These are phyloP conservation scores for Nemophila menziesii DNA, from an alignment of 257 asterid genomes.

Conservation along the genomic window DNA sequence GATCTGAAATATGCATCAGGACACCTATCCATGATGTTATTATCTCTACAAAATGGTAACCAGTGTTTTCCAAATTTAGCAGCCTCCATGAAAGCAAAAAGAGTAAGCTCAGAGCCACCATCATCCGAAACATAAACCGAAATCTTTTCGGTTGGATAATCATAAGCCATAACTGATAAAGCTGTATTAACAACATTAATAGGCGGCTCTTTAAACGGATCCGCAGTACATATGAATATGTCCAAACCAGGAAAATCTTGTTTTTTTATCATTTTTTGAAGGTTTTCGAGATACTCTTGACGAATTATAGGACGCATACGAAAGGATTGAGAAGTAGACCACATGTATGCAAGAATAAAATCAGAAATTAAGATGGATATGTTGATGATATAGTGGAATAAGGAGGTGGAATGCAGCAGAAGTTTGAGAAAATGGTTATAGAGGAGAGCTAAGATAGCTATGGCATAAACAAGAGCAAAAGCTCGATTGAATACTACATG, in stretches of 20 bases:
- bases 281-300: slow-evolving; percentile 26
- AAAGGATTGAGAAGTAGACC: slow-evolving; percentile 41
- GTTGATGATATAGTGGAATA: slow-evolving; percentile 18
- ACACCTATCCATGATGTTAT: slow-evolving; percentile 33
- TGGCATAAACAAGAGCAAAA: slow-evolving; percentile 38
- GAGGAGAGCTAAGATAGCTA: slow-evolving; percentile 31
- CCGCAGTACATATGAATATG: slow-evolving; percentile 72
- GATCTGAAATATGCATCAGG: slow-evolving; percentile 49
- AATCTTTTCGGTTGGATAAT: slow-evolving; percentile 54
- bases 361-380: slow-evolving; percentile 39
- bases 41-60: slow-evolving; percentile 62
- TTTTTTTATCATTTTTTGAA: slow-evolving; percentile 8
- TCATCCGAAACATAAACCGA: slow-evolving; percentile 71
- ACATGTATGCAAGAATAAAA: slow-evolving; percentile 47
- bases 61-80: slow-evolving; percentile 48
- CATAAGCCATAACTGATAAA: slow-evolving; percentile 64
- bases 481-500: slow-evolving; percentile 51
- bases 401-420: slow-evolving; percentile 21
- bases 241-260: slow-evolving; percentile 43
- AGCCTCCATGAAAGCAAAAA: slow-evolving; percentile 73
- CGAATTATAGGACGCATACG: slow-evolving; percentile 58
- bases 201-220: slow-evolving; percentile 67
- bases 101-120: slow-evolving; percentile 62
- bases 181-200: slow-evolving; percentile 53
- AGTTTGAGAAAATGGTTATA: slow-evolving; percentile 35